A percentile compares a stretch with the other conserved stretches of the same genome.
Evolutionary conservation across 2,329 filamentous ascomycete species (phyloP).

Genomic region (Beauveria sp.): DNA sequence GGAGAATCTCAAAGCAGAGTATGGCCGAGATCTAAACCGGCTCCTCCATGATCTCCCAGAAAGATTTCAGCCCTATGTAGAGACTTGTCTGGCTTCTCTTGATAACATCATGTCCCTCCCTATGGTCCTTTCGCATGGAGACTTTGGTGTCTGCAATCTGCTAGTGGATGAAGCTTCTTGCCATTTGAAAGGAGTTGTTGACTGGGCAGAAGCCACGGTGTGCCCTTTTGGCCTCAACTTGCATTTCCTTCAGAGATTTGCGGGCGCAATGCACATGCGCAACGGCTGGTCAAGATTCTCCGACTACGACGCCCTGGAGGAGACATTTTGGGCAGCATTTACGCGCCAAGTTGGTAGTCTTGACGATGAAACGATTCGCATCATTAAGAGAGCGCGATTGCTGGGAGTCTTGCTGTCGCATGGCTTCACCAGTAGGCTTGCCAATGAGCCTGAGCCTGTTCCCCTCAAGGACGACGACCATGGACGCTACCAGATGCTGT

Average conservation of each 20-base stretch:
- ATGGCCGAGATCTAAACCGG: background rate
- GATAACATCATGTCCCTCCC: constrained; percentile 14
- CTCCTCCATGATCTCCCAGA: background rate
- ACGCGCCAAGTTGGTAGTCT: constrained; percentile 22
- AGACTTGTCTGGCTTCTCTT: background rate
- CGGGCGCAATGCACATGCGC: constrained; percentile 26
- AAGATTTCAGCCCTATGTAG: background rate
- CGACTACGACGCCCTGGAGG: constrained; percentile 21
- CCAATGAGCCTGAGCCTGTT: constrained; percentile 25
- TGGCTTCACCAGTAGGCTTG: constrained; percentile 32
- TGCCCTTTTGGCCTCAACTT: constrained; percentile 33
- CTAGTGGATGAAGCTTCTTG: constrained; percentile 29
- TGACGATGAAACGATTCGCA: constrained; percentile 16
- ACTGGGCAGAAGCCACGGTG: constrained; percentile 34
- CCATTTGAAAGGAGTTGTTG: constrained; percentile 31
- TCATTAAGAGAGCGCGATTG: constrained; percentile 25
- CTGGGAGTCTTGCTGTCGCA: constrained; percentile 25
- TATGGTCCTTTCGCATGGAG: constrained; percentile 31
- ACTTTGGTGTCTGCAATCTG: constrained; percentile 32
- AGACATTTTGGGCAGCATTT: constrained; percentile 28
- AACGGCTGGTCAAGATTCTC: constrained; percentile 27
- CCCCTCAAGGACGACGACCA: constrained; percentile 30
- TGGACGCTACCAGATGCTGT: constrained; percentile 30
- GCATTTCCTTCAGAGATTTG: constrained; percentile 26
- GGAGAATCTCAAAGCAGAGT: background rate